Percentiles rank a stretch among this genome's conserved stretches.
phyloP scores from a whole-genome alignment of 78 protist species.

The Goniomonas avonlea region DNA sequence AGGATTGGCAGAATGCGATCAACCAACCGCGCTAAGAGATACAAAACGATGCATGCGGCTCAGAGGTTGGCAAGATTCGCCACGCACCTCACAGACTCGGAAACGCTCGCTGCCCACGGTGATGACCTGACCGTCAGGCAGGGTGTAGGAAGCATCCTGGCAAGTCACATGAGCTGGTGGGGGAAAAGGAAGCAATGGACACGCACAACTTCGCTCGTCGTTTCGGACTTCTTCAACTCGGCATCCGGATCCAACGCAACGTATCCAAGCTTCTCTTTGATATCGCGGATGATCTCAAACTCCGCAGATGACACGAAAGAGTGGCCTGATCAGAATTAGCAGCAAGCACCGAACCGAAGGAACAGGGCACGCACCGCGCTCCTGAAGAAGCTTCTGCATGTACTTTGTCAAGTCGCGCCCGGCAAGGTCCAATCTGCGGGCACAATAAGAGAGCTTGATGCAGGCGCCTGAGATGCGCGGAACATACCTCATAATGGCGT shows the following conservation, averaged over 20 bases:
- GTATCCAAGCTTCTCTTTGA: constrained; percentile 43
- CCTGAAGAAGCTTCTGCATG: not conserved
- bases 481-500: constrained; percentile 31
- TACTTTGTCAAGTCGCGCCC: constrained; percentile 25
- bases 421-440: constrained; percentile 23
- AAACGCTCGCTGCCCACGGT: constrained; percentile 23
- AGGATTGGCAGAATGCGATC: too few species aligned
- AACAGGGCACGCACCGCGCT: not conserved
- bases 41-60: too few species aligned
- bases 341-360: too few species aligned
- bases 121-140: constrained; percentile 25
- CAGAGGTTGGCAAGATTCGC: too few species aligned
- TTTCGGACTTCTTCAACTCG: constrained; percentile 27
- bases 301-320: constrained; percentile 9
- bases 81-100: constrained; percentile 6
- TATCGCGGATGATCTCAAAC: constrained; percentile 24
- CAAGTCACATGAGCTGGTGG: too few species aligned
- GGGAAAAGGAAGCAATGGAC: constrained; percentile 1
- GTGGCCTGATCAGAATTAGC: not conserved
- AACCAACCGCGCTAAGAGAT: too few species aligned
- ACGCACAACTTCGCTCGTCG: constrained; percentile 4
- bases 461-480: too few species aligned
- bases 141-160: not conserved
- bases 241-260: constrained; percentile 42
- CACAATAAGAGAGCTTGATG: too few species aligned